These are phyloP conservation scores for Isatis lusitanica DNA, from an alignment of 441 rosid species.

Conservation along the genomic window DNA sequence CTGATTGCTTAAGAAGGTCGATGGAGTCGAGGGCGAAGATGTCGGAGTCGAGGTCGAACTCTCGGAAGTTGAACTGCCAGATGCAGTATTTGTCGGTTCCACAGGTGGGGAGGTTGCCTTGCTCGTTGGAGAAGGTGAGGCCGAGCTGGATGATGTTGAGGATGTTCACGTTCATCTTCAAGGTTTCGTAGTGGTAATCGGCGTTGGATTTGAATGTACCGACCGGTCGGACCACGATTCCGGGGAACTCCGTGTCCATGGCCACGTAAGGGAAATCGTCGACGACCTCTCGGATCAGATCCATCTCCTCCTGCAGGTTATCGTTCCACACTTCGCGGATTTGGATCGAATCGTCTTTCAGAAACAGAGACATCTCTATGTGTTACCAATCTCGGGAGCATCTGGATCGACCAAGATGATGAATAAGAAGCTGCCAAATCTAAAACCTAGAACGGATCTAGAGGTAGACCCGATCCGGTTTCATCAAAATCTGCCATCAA, in stretches of 20 bases:
- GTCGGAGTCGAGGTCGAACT: constrained; percentile 47
- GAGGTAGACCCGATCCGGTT: constrained; percentile 32
- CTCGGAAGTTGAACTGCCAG: constrained; percentile 71
- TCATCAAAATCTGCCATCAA: constrained; percentile 16
- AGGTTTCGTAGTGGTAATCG: constrained; percentile 58
- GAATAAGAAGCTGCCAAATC: not conserved
- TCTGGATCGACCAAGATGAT: constrained; percentile 11
- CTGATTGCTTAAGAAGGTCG: constrained; percentile 57
- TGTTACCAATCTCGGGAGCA: constrained; percentile 1
- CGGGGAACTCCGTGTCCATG: constrained; percentile 75
- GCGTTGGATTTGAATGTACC: constrained; percentile 54
- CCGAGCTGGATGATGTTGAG: constrained; percentile 64
- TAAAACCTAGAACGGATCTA: constrained; percentile 36
- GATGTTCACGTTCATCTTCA: constrained; percentile 58
- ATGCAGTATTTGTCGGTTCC: constrained; percentile 55
- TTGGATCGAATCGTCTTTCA: constrained; percentile 53
- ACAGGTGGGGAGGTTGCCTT: constrained; percentile 61
- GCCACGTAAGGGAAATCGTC: constrained; percentile 59
- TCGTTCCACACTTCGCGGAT: constrained; percentile 66
- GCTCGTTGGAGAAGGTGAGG: constrained; percentile 61
- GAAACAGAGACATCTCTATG: constrained; percentile 53
- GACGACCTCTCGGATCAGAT: constrained; percentile 49
- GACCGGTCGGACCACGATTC: constrained; percentile 55
- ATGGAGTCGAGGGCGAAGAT: constrained; percentile 55
- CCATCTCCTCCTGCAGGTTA: constrained; percentile 51